Base-by-base conservation (phyloP, 2,329 filamentous ascomycete species). In the Cladophialophora carrionii region DNA sequence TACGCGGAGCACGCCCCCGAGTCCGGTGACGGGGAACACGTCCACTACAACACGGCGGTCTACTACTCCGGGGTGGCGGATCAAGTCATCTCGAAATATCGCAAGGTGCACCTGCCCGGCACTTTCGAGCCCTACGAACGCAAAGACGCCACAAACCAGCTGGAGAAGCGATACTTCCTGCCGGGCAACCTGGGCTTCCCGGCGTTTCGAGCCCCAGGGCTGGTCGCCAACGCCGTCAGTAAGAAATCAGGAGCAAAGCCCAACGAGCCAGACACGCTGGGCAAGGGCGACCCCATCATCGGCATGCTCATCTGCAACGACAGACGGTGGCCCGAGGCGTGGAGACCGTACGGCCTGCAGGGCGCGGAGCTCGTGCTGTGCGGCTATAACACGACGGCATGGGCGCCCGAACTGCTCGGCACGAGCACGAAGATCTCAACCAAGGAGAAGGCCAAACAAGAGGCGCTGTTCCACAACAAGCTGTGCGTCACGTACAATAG, bases 221-320 rank as follows among this genome's bases (percentile, higher is more conserved):
- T 85, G 8, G 70, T 85, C 0, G 54, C 71, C 0, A 75, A 72
- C 49, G 75, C 73, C 1, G 57, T 74, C 32, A 81, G 79, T 66
- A 75, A 77, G 56, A 70, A 71, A 2, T 70, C 61, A 8, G 66
- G 66, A 3, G 51, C 60, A 17, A 60, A 73, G 34, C 69, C 68
- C 20, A 66, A 68, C 5, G 67, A 68, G 0, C 60, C 65, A 7
- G 69, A 68, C 14, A 72, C 65, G 1, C 67, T 67, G 14, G 74
- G 76, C 8, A 77, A 76, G 62, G 80, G 81, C 1, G 83, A 85
- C 70, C 80, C 83, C 2, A 83, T 85, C 52, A 55, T 84, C 32
- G 76, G 83, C 8, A 84, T 84, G 82, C 76, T 85, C 71, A 84
- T 85, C 61, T 85, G 83, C 74, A 85, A 85, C 68, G 83, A 85